Base-by-base conservation (phyloP, 495 filamentous ascomycete species). In the Aspergillus coremiiformis region DNA sequence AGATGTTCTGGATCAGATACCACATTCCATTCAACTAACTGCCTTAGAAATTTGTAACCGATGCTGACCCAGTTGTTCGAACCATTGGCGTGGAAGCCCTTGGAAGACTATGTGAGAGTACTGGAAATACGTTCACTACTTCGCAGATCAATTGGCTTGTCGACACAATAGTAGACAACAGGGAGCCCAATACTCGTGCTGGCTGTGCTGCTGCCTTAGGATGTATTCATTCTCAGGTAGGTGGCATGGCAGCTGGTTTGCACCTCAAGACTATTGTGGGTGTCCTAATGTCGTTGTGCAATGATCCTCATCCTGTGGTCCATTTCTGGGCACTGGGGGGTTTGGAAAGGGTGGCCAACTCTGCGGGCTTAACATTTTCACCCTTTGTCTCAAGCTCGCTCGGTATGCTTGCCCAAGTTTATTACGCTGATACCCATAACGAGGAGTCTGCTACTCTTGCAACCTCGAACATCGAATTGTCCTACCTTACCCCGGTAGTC, bases 221-320 rank as follows among this genome's bases (percentile, higher is more conserved):
- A 12, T 89, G 84, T 55, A 97, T 97, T 39, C 93, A 97, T 66
- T 84, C 89, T 2, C 89, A 95, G 64, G 87, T 97, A 26, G 93
- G 93, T 49, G 93, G 93, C 56, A 97, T 99, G 91, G 94, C 94
- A 51, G 93, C 93, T 46, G 90, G 90, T n/a, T 86, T 90, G 59
- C 93, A 99, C 65, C 73, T 99, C 12, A 97, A 96, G 70, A 95
- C 89, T 7, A 96, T 99, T 45, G 81, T 95, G 30, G 87, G 90
- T 15, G 90, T 99, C 29, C 68, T 99, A 19, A 92, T 96, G 87
- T 96, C 92, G 19, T 72, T 99, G 6, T 89, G 90, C 67, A 94
- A 87, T 58, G 93, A 99, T 62, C 88, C 93, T n/a, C 92, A 96
- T 56, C 92, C 93, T 0, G 86, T 85, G 0, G 93, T 99, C 1